These are phyloP conservation scores for Termitomyces eurrhizus DNA, from an alignment of 768 basidiomycete genomes.

Conservation along the genomic window DNA sequence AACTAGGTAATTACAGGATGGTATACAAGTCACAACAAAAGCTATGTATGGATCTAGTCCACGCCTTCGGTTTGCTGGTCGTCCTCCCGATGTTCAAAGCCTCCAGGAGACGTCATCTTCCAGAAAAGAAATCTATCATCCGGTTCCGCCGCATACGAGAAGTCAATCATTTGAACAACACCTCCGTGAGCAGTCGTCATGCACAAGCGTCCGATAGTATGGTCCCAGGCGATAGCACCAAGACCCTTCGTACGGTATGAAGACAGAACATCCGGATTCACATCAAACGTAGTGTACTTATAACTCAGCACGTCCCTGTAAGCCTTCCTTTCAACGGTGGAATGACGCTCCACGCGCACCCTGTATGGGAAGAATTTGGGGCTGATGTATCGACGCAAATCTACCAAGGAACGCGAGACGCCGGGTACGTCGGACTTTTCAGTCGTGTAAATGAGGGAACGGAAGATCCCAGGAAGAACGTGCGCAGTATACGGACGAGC, in stretches of 20 bases:
- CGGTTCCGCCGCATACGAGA: constrained; percentile 27
- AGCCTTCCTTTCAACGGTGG: constrained; percentile 17
- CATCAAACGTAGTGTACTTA: constrained; percentile 11
- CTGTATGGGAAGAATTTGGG: constrained; percentile 21
- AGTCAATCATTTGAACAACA: constrained; percentile 45
- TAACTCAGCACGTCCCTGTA: constrained; percentile 17
- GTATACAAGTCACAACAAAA: no score
- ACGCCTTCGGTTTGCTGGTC: not conserved
- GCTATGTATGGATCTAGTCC: not conserved
- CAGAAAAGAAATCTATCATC: constrained; percentile 23
- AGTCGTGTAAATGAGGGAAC: constrained; percentile 39
- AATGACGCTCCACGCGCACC: not conserved
- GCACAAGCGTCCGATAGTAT: constrained; percentile 56
- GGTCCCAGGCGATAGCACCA: constrained; percentile 59
- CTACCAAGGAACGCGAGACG: not conserved
- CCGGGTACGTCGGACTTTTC: not conserved
- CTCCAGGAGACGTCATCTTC: constrained; percentile 25
- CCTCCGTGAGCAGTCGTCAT: constrained; percentile 38
- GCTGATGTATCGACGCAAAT: constrained; percentile 36
- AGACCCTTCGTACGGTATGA: constrained; percentile 28
- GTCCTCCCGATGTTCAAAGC: not conserved
- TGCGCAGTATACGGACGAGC: constrained; percentile 19
- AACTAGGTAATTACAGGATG: not conserved
- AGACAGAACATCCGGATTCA: constrained; percentile 9
- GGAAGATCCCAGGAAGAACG: constrained; percentile 40